Evolutionary conservation across 2,329 filamentous ascomycete genomes (phyloP), one percentile per base, ranked within the genome.

Genomic region (Endoconidiophora polonica): DNA sequence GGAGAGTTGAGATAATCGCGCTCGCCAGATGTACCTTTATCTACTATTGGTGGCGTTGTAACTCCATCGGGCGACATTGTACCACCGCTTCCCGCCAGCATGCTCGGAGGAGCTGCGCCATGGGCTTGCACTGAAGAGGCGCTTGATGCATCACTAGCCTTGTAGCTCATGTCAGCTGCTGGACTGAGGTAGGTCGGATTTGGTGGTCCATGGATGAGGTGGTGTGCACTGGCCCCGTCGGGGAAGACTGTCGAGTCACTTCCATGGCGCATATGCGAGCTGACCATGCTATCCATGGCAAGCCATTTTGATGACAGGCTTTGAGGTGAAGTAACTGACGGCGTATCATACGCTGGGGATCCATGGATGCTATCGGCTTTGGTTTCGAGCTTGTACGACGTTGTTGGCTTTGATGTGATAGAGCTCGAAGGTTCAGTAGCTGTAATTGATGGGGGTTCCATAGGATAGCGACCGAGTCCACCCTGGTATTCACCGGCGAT

Each of bases 401-500:
- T 37, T 33, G 39, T 26, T n/a, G 33, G n/a, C 5, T 14, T 46
- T 16, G 10, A 38, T 16, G 42, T 23, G 7, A 20, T 18, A 14
- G 46, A 42, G 18, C 38, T 36, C 12, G 46, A 48, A 1, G 64
- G 61, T 1, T 60, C 59, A 5, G 59, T 55, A 1, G 61, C 60
- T 26, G 39, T 41, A 36, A 26, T 42, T 2, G 44, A 45, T 20
- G 38, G 44, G 5, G 50, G 46, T 22, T 54, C 52, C 2, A 49
- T 69, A 22, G 79, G 72, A 63, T 95, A 95, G 55, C 77, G 78
- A 56, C 77, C 75, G 22, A 81, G 66, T 0, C 90, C 90, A 3
- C 86, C 87, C 48, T 76, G 72, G 62, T 96, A 96, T 61, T 94
- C 87, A 1, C 84, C 90, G 5, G 90, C 90, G 62, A 95, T 93